phyloP scores from a whole-genome alignment of 1,284 basidiomycete species.

The Coniophora puteana region DNA sequence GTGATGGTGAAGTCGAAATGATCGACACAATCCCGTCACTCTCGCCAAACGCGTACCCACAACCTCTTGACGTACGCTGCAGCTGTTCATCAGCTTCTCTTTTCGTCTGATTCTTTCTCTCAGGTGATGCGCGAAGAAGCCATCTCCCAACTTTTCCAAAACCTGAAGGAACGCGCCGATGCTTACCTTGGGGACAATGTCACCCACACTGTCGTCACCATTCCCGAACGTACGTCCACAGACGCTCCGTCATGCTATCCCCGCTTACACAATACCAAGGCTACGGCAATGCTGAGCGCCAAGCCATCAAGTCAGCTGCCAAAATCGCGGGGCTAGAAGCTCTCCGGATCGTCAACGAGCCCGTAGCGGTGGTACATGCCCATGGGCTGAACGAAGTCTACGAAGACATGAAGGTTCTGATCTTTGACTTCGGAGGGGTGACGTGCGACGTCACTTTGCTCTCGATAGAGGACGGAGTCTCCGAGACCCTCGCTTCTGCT shows the following conservation, averaged over 20 bases:
- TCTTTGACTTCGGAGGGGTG: conserved; percentile 94
- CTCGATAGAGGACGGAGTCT: conserved; percentile 99
- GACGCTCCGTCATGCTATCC: too few species aligned
- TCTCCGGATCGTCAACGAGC: conserved; percentile 98
- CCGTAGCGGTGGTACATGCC: conserved; percentile 95
- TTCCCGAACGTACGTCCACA: conserved; percentile 45
- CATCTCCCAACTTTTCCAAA: conserved; percentile 74
- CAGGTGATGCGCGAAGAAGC: too few species aligned
- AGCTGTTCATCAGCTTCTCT: too few species aligned
- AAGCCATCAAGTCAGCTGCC: conserved; percentile 98
- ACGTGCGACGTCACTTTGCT: conserved; percentile 99
- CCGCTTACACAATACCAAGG: too few species aligned
- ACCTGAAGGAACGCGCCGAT: conserved; percentile 83
- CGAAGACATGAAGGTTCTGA: conserved; percentile 88
- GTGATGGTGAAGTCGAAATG: too few species aligned
- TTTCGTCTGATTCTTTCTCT: too few species aligned
- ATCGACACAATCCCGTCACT: too few species aligned
- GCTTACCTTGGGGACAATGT: conserved; percentile 59
- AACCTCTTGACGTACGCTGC: too few species aligned
- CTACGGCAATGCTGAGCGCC: too few species aligned
- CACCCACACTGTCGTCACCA: conserved; percentile 38
- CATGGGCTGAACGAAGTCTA: conserved; percentile 90
- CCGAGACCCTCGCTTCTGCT: conserved; percentile 99
- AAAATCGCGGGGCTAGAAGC: conserved; percentile 97
- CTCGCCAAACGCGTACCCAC: too few species aligned